Conservation (phyloP, 345 rosid species). For the Brassica incana region DNA sequence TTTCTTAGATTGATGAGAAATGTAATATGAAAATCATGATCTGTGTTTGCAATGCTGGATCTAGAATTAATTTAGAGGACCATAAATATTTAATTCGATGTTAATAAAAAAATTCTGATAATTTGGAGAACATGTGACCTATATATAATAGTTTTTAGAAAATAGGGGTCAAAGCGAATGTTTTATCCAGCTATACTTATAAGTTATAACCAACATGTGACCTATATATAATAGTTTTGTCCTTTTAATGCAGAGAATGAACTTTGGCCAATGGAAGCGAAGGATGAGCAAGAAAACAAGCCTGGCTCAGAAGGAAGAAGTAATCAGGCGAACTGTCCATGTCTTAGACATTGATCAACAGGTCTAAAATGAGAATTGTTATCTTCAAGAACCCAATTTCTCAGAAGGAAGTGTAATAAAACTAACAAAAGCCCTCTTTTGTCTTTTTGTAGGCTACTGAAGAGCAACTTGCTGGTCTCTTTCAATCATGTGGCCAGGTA, state of each 20-base stretch:
- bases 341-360: slow-evolving; percentile 33
- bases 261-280: slow-evolving; percentile 57
- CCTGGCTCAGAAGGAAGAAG: slow-evolving; percentile 36
- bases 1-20: not conserved
- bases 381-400: not conserved
- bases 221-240: not conserved
- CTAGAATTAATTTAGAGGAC: not conserved
- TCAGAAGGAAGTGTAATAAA: not conserved
- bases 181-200: no score
- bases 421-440: not conserved
- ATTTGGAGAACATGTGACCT: not conserved
- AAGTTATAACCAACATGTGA: no score
- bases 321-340: slow-evolving; percentile 28
- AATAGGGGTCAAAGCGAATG: not conserved
- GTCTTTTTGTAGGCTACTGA: slow-evolving; percentile 66
- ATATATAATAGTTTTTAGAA: not conserved
- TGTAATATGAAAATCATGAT: not conserved
- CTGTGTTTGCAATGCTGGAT: not conserved
- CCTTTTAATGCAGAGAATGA: slow-evolving; percentile 52
- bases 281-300: slow-evolving; percentile 62
- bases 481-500: slow-evolving; percentile 80
- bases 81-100: not conserved
- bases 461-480: slow-evolving; percentile 88
- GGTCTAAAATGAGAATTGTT: not conserved
- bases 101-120: not conserved